Evolutionary conservation across 306 rosid species (phyloP).

Genomic region (Cicer cuneatum): DNA sequence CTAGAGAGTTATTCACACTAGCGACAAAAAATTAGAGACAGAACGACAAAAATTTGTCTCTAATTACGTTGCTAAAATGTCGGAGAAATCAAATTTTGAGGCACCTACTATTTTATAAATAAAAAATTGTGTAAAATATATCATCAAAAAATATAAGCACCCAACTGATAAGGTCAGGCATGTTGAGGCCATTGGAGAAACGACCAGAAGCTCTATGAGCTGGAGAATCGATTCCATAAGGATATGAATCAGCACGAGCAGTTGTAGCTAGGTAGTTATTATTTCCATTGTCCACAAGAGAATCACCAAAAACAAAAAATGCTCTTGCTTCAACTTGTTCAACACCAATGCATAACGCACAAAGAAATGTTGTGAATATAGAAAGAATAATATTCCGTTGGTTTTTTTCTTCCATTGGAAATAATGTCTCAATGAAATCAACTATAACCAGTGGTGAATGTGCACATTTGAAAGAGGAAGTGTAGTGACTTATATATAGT

Average conservation of each 20-base stretch:
- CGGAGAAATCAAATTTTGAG: too few relatives aligned
- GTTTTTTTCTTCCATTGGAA: slow-evolving; percentile 14
- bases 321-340: slow-evolving; percentile 54
- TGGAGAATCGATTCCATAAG: slow-evolving; percentile 84
- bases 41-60: too few relatives aligned
- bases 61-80: too few relatives aligned
- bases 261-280: slow-evolving; percentile 78
- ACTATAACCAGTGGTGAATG: background rate
- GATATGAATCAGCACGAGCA: slow-evolving; percentile 84
- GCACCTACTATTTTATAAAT: too few relatives aligned
- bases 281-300: slow-evolving; percentile 89
- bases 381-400: slow-evolving; percentile 19
- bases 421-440: background rate
- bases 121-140: too few relatives aligned
- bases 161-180: slow-evolving; percentile 66
- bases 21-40: too few relatives aligned
- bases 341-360: background rate
- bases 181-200: slow-evolving; percentile 81
- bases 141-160: background rate
- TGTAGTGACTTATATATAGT: slow-evolving; percentile 44
- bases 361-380: background rate
- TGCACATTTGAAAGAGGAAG: slow-evolving; percentile 7
- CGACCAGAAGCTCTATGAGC: slow-evolving; percentile 76
- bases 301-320: slow-evolving; percentile 91
- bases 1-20: too few relatives aligned